phyloP scores from a whole-genome alignment of 176 grass and related monocot species.

The Rhynchospora tenuis region DNA sequence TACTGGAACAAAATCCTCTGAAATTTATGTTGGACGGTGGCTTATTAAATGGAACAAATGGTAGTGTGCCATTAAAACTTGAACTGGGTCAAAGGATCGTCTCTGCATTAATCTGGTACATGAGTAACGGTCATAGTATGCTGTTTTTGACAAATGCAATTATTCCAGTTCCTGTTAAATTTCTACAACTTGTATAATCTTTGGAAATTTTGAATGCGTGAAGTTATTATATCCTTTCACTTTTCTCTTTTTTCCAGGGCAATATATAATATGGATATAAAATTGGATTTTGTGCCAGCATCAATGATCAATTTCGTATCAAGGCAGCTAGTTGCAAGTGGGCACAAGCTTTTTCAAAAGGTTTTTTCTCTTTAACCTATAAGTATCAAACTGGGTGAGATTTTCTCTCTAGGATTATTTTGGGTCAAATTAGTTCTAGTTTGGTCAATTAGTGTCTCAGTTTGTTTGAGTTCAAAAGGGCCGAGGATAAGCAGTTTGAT shows the following conservation, averaged over 20 bases:
- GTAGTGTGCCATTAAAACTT: background rate
- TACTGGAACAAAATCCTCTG: background rate
- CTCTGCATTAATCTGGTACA: background rate
- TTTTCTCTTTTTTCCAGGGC: conserved; percentile 42
- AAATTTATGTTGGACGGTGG: background rate
- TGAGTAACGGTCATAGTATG: background rate
- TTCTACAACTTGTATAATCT: background rate
- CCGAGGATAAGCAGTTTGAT: no score
- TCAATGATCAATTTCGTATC: conserved; percentile 91
- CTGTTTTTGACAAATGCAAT: background rate
- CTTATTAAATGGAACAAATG: background rate
- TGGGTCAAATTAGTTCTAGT: background rate
- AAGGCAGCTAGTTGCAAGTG: conserved; percentile 81
- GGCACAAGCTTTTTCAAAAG: conserved; percentile 89
- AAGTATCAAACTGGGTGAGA: background rate
- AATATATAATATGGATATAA: conserved; percentile 95
- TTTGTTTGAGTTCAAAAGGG: background rate
- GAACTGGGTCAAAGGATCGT: background rate
- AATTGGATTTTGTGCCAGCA: conserved; percentile 91
- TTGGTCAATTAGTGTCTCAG: background rate
- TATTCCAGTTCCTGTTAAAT: background rate
- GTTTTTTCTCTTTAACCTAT: conserved; percentile 25
- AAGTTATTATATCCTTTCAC: conserved; percentile 5
- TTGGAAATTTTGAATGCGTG: background rate
- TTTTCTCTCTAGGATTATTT: background rate